Evolutionary conservation across 768 basidiomycete genomes (phyloP).

Genomic region (Scleroderma bovista): DNA sequence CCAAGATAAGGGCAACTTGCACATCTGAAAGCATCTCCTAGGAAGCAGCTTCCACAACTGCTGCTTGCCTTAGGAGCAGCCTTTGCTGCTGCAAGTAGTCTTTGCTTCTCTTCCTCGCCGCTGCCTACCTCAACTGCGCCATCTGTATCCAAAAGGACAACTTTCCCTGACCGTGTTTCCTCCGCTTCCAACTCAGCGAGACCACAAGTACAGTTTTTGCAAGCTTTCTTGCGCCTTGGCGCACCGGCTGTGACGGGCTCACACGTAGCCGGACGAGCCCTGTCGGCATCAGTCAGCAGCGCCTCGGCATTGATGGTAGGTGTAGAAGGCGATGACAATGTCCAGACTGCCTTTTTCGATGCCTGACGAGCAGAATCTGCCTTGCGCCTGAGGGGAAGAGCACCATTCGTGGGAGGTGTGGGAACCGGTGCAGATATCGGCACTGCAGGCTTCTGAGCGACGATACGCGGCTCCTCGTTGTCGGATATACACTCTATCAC

Average conservation of each 20-base stretch:
- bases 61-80: constrained; percentile 85
- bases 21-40: constrained; percentile 97
- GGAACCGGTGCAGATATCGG: constrained; percentile 31
- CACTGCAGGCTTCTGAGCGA: constrained; percentile 68
- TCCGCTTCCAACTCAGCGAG: constrained; percentile 89
- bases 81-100: constrained; percentile 58
- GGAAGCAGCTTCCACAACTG: constrained; percentile 95
- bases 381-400: constrained; percentile 49
- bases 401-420: constrained; percentile 18
- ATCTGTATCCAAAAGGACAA: constrained; percentile 62
- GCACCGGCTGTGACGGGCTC: constrained; percentile 51
- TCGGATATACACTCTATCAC: constrained; percentile 39
- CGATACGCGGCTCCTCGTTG: constrained; percentile 38
- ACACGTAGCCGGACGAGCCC: constrained; percentile 70
- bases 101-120: constrained; percentile 55
- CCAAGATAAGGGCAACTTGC: constrained; percentile 94
- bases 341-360: constrained; percentile 87
- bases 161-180: constrained; percentile 54
- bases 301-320: constrained; percentile 77
- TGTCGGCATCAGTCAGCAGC: constrained; percentile 80
- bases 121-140: constrained; percentile 56
- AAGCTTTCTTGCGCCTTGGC: constrained; percentile 81
- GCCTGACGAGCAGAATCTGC: constrained; percentile 53
- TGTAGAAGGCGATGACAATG: constrained; percentile 63
- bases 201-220: constrained; percentile 97